A percentile compares a stretch with the other conserved stretches of the same genome.
These are phyloP conservation scores for Kickxella alabastrina DNA, from an alignment of 192 early-diverging fungal species.

Conservation along the genomic window DNA sequence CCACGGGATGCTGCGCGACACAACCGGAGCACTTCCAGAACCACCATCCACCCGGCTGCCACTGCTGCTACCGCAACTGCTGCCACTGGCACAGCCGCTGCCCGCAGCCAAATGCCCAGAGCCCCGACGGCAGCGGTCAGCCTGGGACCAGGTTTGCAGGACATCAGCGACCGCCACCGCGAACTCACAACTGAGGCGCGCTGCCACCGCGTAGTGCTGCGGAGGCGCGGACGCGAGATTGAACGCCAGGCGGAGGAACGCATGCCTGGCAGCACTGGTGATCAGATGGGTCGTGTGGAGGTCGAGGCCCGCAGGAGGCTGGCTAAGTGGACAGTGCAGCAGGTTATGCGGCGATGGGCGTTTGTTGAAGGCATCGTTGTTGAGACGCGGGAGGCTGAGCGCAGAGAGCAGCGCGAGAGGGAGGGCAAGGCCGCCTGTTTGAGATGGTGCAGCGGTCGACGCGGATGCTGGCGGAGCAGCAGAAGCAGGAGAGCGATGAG, in stretches of 20 bases:
- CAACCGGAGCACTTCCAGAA: background rate
- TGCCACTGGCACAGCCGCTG: conserved; percentile 25
- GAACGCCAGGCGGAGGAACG: conserved; percentile 18
- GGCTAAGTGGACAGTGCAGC: conserved; percentile 64
- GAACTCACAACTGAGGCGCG: conserved; percentile 9
- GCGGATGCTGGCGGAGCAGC: conserved; percentile 61
- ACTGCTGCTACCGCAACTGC: background rate
- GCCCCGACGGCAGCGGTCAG: conserved; percentile 10
- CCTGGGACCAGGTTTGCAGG: conserved; percentile 32
- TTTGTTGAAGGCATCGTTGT: conserved; percentile 58
- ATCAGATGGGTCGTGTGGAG: conserved; percentile 19
- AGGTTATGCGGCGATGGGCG: conserved; percentile 71
- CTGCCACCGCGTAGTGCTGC: conserved; percentile 10
- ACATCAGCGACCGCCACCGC: conserved; percentile 22
- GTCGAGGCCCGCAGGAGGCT: conserved; percentile 26
- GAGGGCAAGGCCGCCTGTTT: conserved; percentile 65
- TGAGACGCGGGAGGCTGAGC: conserved; percentile 56
- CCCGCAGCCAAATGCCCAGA: conserved; percentile 15
- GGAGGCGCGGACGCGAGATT: conserved; percentile 24
- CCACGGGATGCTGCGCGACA: conserved; percentile 34
- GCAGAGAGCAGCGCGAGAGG: conserved; percentile 58
- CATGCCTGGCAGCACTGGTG: too few species aligned
- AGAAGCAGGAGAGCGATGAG: conserved; percentile 4
- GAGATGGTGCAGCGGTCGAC: conserved; percentile 71
- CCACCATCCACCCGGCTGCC: background rate